phyloP scores from a whole-genome alignment of 148 eudicot genomes.

The Nyssa sinensis region DNA sequence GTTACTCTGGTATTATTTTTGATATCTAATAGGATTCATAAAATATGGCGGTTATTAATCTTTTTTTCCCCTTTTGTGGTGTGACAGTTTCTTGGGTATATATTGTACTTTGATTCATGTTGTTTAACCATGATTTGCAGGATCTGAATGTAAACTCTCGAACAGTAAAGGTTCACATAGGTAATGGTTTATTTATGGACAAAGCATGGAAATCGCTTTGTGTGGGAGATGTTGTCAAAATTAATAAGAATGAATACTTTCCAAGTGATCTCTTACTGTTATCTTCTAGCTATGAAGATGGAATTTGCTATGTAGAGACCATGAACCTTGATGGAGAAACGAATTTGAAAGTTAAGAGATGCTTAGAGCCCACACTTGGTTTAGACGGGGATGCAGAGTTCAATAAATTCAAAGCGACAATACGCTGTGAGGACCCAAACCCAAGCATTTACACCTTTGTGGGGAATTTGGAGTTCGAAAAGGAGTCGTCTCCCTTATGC shows the following conservation, averaged over 20 bases:
- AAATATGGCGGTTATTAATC: background rate
- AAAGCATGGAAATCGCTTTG: slow-evolving; percentile 31
- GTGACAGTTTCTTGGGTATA: background rate
- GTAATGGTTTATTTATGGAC: slow-evolving; percentile 29
- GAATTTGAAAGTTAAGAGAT: slow-evolving; percentile 40
- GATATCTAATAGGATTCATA: background rate
- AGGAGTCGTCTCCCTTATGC: slow-evolving; percentile 16
- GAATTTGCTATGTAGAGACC: slow-evolving; percentile 54
- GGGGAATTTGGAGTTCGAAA: slow-evolving; percentile 31
- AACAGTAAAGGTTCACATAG: slow-evolving; percentile 31
- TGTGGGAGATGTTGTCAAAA: slow-evolving; percentile 46
- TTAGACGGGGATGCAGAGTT: slow-evolving; percentile 29
- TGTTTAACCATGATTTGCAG: slow-evolving; percentile 19
- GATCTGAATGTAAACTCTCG: slow-evolving; percentile 39
- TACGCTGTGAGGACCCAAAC: slow-evolving; percentile 50
- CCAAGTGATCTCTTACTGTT: slow-evolving; percentile 42
- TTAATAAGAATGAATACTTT: slow-evolving; percentile 40
- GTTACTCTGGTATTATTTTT: background rate
- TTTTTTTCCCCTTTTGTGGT: background rate
- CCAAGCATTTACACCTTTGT: slow-evolving; percentile 44
- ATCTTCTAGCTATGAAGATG: slow-evolving; percentile 51
- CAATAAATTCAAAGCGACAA: slow-evolving; percentile 24
- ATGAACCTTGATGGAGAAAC: slow-evolving; percentile 61
- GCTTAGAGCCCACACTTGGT: slow-evolving; percentile 33
- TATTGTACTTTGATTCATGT: background rate